Conservation (phyloP, 73 alveolate species). For the Paramecium biaurelia region DNA sequence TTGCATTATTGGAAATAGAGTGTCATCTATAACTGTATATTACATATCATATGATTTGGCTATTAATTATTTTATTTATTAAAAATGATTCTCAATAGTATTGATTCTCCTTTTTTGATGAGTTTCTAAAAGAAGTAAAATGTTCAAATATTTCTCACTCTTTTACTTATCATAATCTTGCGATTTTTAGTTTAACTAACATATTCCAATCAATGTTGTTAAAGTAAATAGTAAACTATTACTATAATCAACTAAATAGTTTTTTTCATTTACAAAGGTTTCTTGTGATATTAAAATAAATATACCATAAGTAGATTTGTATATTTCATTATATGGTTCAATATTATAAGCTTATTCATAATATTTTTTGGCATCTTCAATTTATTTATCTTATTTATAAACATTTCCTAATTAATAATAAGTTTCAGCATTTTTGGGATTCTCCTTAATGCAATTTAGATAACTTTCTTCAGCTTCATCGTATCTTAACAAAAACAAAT, state of each 20-base stretch:
- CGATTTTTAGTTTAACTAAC: neutral
- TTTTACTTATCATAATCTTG: neutral
- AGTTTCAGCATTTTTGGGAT: neutral
- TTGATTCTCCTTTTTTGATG: neutral
- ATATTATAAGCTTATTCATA: neutral
- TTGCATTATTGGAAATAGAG: neutral
- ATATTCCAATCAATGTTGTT: neutral
- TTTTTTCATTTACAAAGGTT: neutral
- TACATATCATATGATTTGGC: neutral
- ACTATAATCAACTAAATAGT: neutral
- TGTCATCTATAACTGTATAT: neutral
- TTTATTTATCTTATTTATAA: neutral
- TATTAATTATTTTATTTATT: neutral
- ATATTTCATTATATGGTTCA: neutral
- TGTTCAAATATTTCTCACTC: neutral
- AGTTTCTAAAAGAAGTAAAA: neutral
- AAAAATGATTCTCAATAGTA: neutral
- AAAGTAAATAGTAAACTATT: neutral
- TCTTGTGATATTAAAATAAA: neutral
- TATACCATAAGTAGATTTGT: neutral
- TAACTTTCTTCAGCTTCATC: neutral
- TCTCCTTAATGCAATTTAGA: neutral
- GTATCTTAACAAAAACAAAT: neutral
- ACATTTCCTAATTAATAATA: neutral
- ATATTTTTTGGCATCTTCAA: neutral